A percentile compares a stretch with the other conserved stretches of the same genome.
Evolutionary conservation across 2,329 filamentous ascomycete genomes (phyloP).

Genomic region (Dactylonectria estremocensis): DNA sequence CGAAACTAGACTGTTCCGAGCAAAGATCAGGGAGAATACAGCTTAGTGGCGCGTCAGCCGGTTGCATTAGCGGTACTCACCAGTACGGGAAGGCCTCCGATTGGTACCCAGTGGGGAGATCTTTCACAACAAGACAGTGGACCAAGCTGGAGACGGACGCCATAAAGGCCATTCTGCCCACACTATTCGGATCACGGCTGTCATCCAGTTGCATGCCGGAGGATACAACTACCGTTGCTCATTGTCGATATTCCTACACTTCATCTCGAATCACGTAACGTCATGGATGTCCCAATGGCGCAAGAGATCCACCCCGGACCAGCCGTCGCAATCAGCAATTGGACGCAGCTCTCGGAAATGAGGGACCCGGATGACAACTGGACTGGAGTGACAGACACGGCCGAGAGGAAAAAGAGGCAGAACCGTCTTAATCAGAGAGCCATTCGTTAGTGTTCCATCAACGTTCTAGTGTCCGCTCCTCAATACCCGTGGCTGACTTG

Average conservation of each 20-base stretch:
- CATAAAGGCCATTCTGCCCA: background rate
- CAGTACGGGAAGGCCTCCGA: background rate
- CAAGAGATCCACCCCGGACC: background rate
- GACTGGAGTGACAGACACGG: conserved; percentile 15
- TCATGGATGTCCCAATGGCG: background rate
- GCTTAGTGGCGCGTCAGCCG: background rate
- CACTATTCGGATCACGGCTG: background rate
- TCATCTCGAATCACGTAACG: background rate
- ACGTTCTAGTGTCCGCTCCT: background rate
- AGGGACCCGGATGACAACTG: conserved; percentile 16
- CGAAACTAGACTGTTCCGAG: background rate
- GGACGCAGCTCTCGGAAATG: background rate
- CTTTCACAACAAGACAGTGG: background rate
- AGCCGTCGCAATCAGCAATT: background rate
- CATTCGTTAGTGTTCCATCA: conserved; percentile 1
- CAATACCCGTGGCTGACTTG: background rate
- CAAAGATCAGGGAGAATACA: background rate
- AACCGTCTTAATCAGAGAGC: conserved; percentile 30
- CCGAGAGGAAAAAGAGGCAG: conserved; percentile 24
- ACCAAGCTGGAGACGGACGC: background rate
- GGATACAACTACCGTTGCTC: background rate
- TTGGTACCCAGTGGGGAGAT: background rate
- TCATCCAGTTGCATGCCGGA: background rate
- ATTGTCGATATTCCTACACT: background rate
- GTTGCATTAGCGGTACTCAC: background rate